phyloP scores from a whole-genome alignment of 768 basidiomycete genomes.

The Hemileccinum rubropunctum region DNA sequence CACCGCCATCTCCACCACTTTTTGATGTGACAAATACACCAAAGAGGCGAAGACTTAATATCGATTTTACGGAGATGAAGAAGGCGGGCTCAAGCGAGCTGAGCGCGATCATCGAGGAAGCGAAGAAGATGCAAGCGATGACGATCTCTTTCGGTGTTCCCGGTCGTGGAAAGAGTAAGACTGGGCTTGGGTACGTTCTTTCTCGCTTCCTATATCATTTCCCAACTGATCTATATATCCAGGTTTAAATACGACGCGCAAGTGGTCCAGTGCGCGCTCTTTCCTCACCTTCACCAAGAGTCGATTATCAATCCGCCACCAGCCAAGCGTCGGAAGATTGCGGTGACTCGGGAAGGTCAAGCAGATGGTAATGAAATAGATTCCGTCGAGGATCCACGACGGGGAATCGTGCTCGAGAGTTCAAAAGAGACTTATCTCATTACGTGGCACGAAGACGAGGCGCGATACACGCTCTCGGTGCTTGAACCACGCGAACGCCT shows the following conservation, averaged over 20 bases:
- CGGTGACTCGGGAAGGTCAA: constrained; percentile 6
- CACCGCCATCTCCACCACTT: constrained; percentile 28
- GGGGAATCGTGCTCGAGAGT: constrained; percentile 27
- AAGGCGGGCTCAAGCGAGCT: constrained; percentile 22
- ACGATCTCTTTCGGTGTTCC: constrained; percentile 49
- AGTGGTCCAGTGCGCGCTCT: constrained; percentile 42
- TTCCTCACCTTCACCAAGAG: constrained; percentile 33
- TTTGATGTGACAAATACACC: constrained; percentile 35
- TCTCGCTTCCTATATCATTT: not conserved
- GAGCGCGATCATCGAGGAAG: constrained; percentile 35
- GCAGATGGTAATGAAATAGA: constrained; percentile 8
- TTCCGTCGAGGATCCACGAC: constrained; percentile 5
- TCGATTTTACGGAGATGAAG: constrained; percentile 22
- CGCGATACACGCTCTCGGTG: constrained; percentile 19
- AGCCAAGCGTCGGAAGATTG: constrained; percentile 29
- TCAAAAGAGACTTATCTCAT: constrained; percentile 22
- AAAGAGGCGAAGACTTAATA: constrained; percentile 26
- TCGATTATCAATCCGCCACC: constrained; percentile 15
- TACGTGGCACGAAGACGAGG: constrained; percentile 10
- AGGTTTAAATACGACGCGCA: constrained; percentile 56
- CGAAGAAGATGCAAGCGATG: constrained; percentile 40
- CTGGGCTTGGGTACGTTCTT: constrained; percentile 43
- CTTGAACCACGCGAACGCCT: constrained; percentile 2
- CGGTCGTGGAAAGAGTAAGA: constrained; percentile 28
- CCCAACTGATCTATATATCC: not conserved